Evolutionary conservation across 208 protist genomes (phyloP).

Genomic region (Kentomonas sorsogonicus): DNA sequence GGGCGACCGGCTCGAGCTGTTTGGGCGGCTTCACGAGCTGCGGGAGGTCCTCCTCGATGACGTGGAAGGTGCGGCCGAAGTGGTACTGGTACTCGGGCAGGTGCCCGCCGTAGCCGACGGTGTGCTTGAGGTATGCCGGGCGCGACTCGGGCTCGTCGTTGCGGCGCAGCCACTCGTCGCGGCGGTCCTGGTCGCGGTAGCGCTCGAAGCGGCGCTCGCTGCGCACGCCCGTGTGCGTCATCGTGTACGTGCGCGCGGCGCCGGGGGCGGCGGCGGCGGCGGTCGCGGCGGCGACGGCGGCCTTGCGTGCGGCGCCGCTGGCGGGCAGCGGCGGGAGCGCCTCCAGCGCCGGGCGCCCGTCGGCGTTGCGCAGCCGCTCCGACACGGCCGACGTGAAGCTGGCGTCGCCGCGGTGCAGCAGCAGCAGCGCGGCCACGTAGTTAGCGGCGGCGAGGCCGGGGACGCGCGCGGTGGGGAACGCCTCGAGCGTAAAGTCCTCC

Average conservation of each 20-base stretch:
- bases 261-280: constrained; percentile 6
- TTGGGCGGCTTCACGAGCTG: constrained; percentile 50
- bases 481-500: constrained; percentile 28
- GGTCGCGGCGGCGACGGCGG: not conserved
- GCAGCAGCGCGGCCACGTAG: constrained; percentile 31
- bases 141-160: constrained; percentile 48
- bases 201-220: constrained; percentile 43
- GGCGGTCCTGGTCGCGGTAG: constrained; percentile 58
- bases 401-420: constrained; percentile 14
- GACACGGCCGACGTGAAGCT: constrained; percentile 13
- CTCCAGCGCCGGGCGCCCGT: constrained; percentile 3
- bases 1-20: constrained; percentile 25
- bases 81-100: constrained; percentile 65
- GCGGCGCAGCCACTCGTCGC: constrained; percentile 73
- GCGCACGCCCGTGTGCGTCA: constrained; percentile 28
- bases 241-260: constrained; percentile 17
- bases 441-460: constrained; percentile 24
- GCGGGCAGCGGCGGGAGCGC: not conserved
- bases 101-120: constrained; percentile 76
- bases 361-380: constrained; percentile 15
- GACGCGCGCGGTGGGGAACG: constrained; percentile 31
- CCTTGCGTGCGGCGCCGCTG: not conserved
- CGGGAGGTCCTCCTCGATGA: constrained; percentile 83
- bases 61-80: constrained; percentile 85
- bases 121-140: constrained; percentile 49